Evolutionary conservation across 768 basidiomycete genomes (phyloP), one percentile per base, ranked within the genome.

Genomic region (Auriculariales sp.): DNA sequence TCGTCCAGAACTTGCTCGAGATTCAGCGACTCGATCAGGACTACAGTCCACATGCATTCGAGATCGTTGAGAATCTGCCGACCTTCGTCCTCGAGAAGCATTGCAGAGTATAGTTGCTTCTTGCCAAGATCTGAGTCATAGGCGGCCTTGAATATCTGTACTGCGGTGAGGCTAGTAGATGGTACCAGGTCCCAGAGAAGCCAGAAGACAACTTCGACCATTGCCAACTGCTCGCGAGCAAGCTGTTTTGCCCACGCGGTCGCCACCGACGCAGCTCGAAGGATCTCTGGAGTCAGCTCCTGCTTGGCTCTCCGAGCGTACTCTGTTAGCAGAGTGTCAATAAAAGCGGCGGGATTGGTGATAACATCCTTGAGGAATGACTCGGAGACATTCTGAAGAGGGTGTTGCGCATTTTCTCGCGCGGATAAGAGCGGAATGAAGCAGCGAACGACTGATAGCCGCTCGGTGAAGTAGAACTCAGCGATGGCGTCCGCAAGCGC

Each of bases 141-240:
- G 4, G 81, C 79, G 1, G 78, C 70, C 52, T 80, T 71, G 61
- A 79, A 77, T 31, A 91, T 72, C 49, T 68, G 66, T 55, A 72
- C 69, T 27, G 88, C 79, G 50, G 83, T 58, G 3, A 73, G 66
- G 2, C 81, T 85, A 31, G 69, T 73, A 56, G 85, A 81, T 0
- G 80, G 64, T 10, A 77, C 74, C 51, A 78, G 81, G 11, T 75
- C 78, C 79, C 83, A 93, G 75, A 91, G 81, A 3, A 79, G 73
- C 78, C 87, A 88, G 64, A 95, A 97, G 39, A 95, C 69, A 29
- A 93, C 77, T 55, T 95, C 89, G 46, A 95, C 67, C 35, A 91
- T 60, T 10, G 80, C 78, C 34, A 90, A 66, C 61, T 94, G 93
- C 58, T 92, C 82, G 57, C 74, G 77, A 28, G 73, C 59, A 57